Percentiles rank a stretch among this genome's conserved stretches.
Conservation (phyloP, 768 basidiomycete genomes). For the Hypholoma sublateritium region DNA sequence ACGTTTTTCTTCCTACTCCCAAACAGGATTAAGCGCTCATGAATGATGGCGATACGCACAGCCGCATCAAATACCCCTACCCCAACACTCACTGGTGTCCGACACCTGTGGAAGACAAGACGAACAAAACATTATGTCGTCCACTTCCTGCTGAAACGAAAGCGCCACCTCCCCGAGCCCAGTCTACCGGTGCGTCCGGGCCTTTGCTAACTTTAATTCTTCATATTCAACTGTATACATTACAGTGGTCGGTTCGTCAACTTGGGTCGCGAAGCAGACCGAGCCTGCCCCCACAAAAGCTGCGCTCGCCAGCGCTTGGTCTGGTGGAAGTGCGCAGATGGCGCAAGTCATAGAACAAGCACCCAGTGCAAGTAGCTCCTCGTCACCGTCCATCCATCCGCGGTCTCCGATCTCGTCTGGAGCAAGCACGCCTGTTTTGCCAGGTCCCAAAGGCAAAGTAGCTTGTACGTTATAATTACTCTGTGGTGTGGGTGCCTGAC, state of each 20-base stretch:
- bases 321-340: background rate
- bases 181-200: constrained; percentile 24
- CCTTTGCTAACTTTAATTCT: background rate
- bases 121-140: constrained; percentile 43
- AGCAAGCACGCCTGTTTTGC: background rate
- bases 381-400: background rate
- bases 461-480: constrained; percentile 2
- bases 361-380: background rate
- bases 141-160: constrained; percentile 37
- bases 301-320: constrained; percentile 19
- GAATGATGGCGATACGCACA: constrained; percentile 10
- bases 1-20: background rate
- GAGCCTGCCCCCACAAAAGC: constrained; percentile 11
- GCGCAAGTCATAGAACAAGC: background rate
- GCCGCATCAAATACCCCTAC: constrained; percentile 36
- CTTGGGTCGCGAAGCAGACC: constrained; percentile 29
- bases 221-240: background rate
- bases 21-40: constrained; percentile 1
- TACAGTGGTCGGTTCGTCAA: constrained; percentile 38
- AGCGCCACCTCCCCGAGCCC: constrained; percentile 27
- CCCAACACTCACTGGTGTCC: constrained; percentile 41
- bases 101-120: constrained; percentile 40
- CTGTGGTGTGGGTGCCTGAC: background rate
- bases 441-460: background rate
- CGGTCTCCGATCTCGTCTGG: background rate